These are phyloP conservation scores for Anethum foeniculum DNA, from an alignment of 140 eudicot genomes.

Conservation along the genomic window DNA sequence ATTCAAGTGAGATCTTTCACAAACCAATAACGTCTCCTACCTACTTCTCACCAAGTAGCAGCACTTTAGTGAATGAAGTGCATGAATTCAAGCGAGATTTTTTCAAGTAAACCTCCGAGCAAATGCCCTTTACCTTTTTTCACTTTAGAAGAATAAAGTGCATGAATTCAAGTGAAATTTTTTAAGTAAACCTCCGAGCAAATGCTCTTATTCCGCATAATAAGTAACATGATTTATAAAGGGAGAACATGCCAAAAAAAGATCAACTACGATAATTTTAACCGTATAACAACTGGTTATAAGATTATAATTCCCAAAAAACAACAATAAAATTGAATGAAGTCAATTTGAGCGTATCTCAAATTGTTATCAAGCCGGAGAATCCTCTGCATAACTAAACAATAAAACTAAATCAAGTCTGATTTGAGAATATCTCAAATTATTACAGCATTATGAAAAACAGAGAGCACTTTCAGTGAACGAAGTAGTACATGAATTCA, in stretches of 20 bases:
- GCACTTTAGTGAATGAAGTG: not conserved
- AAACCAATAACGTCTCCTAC: not conserved
- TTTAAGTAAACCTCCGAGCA: too few relatives aligned
- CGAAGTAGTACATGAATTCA: not conserved
- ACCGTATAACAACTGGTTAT: not conserved
- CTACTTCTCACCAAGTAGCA: too few relatives aligned
- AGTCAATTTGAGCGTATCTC: not conserved
- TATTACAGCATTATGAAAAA: not conserved
- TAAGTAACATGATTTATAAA: conserved; percentile 4
- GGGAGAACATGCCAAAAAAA: conserved; percentile 8
- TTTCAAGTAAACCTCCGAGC: not conserved
- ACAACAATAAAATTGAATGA: not conserved
- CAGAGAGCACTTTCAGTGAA: not conserved
- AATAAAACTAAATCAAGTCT: not conserved
- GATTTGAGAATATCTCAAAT: conserved; percentile 4
- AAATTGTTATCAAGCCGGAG: not conserved
- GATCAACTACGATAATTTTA: not conserved
- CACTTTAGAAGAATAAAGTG: not conserved
- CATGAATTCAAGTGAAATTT: too few relatives aligned
- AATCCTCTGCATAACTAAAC: not conserved
- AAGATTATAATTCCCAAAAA: not conserved
- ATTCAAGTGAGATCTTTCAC: not conserved
- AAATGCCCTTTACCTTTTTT: not conserved
- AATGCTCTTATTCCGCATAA: not conserved
- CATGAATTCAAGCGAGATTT: not conserved